A percentile compares a stretch with the other conserved stretches of the same genome.
phyloP scores from a whole-genome alignment of 345 rosid genomes.

The Rhodamnia rubescens region DNA sequence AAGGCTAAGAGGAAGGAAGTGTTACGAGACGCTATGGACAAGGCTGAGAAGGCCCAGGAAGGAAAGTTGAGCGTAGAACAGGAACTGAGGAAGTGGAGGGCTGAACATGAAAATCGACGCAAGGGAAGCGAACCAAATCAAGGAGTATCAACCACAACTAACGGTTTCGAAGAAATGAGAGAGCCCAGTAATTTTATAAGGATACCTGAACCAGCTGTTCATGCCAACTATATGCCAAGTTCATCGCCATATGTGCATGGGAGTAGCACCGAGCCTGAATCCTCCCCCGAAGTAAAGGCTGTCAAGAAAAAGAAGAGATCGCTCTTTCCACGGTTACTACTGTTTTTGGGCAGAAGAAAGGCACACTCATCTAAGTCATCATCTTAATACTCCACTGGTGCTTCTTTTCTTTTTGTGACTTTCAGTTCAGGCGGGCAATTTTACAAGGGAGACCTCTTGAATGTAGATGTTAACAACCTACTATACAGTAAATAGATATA shows the following conservation, averaged over 20 bases:
- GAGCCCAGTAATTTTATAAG: slow-evolving; percentile 17
- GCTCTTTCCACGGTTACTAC: slow-evolving; percentile 57
- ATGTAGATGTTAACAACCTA: neutral
- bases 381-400: neutral
- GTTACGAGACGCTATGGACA: slow-evolving; percentile 47
- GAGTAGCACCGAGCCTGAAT: slow-evolving; percentile 17
- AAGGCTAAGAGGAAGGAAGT: slow-evolving; percentile 47
- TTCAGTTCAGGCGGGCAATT: neutral
- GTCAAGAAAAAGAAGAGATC: slow-evolving; percentile 70
- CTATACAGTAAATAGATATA: neutral
- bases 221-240: slow-evolving; percentile 9
- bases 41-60: slow-evolving; percentile 83
- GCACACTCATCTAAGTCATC: slow-evolving; percentile 27
- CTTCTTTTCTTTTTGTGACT: neutral
- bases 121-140: slow-evolving; percentile 33
- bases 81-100: slow-evolving; percentile 82
- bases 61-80: slow-evolving; percentile 77
- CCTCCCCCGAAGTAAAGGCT: slow-evolving; percentile 21
- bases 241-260: slow-evolving; percentile 10
- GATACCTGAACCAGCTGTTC: slow-evolving; percentile 1
- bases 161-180: slow-evolving; percentile 25
- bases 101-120: slow-evolving; percentile 56
- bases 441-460: neutral
- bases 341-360: slow-evolving; percentile 58
- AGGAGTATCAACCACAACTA: slow-evolving; percentile 9